Evolutionary conservation across 1,139 yeast species (phyloP).

Genomic region (Hemisphaericaspora xylanilytica): DNA sequence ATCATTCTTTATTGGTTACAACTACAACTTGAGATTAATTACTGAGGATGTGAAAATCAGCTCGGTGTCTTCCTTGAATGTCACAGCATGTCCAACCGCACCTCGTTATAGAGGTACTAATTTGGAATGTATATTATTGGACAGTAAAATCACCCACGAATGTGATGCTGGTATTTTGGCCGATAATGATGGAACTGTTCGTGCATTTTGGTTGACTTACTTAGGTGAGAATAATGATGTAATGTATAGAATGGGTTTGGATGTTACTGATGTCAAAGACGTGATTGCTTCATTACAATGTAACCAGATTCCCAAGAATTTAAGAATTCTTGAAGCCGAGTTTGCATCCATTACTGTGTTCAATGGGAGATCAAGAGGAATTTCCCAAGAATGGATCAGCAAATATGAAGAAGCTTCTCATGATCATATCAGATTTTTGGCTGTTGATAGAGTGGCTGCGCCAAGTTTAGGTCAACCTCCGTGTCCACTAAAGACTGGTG

Average conservation of each 20-base stretch:
- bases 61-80: slow-evolving; percentile 69
- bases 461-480: slow-evolving; percentile 28
- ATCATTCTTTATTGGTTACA: slow-evolving; percentile 76
- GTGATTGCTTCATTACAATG: slow-evolving; percentile 56
- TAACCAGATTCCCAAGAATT: slow-evolving; percentile 52
- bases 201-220: slow-evolving; percentile 83
- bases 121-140: slow-evolving; percentile 73
- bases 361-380: slow-evolving; percentile 82
- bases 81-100: slow-evolving; percentile 64
- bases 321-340: slow-evolving; percentile 75
- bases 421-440: slow-evolving; percentile 70
- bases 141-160: slow-evolving; percentile 67
- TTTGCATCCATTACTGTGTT: slow-evolving; percentile 66
- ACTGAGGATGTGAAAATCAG: slow-evolving; percentile 76
- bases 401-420: slow-evolving; percentile 57
- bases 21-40: slow-evolving; percentile 65
- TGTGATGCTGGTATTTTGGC: slow-evolving; percentile 80
- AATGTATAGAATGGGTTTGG: slow-evolving; percentile 78
- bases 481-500: slow-evolving; percentile 55
- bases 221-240: slow-evolving; percentile 71
- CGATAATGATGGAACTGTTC: slow-evolving; percentile 73
- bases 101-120: slow-evolving; percentile 89
- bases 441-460: slow-evolving; percentile 68
- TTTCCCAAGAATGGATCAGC: slow-evolving; percentile 77
- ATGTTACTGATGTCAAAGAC: slow-evolving; percentile 59